Percentiles rank a stretch among this genome's conserved stretches.
These are phyloP conservation scores for Austropuccinia psidii DNA, from an alignment of 1,284 basidiomycete genomes.

Conservation along the genomic window DNA sequence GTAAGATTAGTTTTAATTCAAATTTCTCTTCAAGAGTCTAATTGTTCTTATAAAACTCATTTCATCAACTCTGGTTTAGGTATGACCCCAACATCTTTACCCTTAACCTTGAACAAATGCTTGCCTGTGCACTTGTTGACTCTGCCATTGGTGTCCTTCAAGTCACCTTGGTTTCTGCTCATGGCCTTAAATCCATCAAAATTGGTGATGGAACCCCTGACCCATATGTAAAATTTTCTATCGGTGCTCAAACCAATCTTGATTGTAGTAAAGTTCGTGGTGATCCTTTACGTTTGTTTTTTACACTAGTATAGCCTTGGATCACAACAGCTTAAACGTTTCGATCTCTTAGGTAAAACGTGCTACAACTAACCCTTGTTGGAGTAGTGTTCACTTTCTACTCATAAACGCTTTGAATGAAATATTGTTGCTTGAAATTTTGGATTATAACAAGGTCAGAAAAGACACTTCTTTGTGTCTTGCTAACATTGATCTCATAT, in stretches of 20 bases:
- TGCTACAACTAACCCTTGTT: conserved; percentile 64
- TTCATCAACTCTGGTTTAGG: conserved; percentile 68
- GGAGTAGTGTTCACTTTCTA: conserved; percentile 87
- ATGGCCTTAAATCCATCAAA: conserved; percentile 57
- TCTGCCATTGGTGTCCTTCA: conserved; percentile 86
- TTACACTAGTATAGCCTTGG: conserved; percentile 42
- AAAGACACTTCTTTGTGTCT: conserved; percentile 73
- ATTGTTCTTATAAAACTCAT: neutral
- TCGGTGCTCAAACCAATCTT: conserved; percentile 58
- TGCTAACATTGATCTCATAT: conserved; percentile 67
- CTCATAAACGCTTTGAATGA: conserved; percentile 79
- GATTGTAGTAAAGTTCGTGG: conserved; percentile 11
- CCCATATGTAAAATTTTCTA: conserved; percentile 69
- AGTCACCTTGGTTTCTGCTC: conserved; percentile 68
- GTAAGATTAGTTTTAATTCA: too few species aligned
- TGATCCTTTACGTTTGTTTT: neutral
- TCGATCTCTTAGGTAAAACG: conserved; percentile 46
- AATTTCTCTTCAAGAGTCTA: too few species aligned
- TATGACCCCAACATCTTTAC: conserved; percentile 85
- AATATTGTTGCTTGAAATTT: conserved; percentile 64
- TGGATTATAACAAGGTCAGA: conserved; percentile 84
- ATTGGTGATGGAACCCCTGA: conserved; percentile 93
- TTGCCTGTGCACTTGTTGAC: conserved; percentile 75
- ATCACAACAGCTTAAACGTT: conserved; percentile 46
- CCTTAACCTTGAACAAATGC: conserved; percentile 86